Base-by-base conservation (phyloP, 2,329 filamentous ascomycete genomes). In the Chrysosporium queenslandicum region DNA sequence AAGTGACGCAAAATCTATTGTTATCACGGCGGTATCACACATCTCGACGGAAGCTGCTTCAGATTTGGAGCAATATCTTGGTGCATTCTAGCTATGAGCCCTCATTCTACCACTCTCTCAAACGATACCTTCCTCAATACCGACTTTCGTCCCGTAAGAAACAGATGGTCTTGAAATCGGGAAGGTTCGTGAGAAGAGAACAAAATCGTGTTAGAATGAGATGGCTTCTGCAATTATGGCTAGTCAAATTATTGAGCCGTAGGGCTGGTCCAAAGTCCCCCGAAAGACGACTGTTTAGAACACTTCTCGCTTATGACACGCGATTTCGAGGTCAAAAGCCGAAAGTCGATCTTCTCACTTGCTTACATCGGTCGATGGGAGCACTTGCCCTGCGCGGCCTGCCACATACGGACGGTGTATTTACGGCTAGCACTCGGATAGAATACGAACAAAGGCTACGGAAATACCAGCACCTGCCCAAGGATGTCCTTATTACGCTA, bases 1-100 rank as follows among this genome's bases (percentile, higher is more conserved):
- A 58, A 21, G 60, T 67, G 2, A 69, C 69, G 0, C 64, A 71
- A 53, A 50, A 34, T 20, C 46, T 71, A 36, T 53, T 57, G 5
- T 57, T 61, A 23, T 60, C 62, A 21, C 39, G 56, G 12, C 40
- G 46, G 36, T 57, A 60, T 50, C 55, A 53, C 7, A 39, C 56
- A 9, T 25, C 47, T 11, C 58, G 59, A 37, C 27, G 48, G 12
- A 49, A 52, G 36, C 41, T 63, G 20, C 56, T 71, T n/a, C 50
- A 60, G 39, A 55, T 53, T 50, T 71, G 69, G 67, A 59, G 57
- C 42, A 55, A 59, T 18, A 66, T 56, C 27, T 29, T 58, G 30
- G 39, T 45, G 21, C 30, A 16, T 3, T 34, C 27, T 11, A n/a
- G 12, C 9, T 18, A 30, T 23, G 25, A 27, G 11, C 6, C 25